These are phyloP conservation scores for Tetracentron sinense DNA, from an alignment of 164 flowering plant species.

Conservation along the genomic window DNA sequence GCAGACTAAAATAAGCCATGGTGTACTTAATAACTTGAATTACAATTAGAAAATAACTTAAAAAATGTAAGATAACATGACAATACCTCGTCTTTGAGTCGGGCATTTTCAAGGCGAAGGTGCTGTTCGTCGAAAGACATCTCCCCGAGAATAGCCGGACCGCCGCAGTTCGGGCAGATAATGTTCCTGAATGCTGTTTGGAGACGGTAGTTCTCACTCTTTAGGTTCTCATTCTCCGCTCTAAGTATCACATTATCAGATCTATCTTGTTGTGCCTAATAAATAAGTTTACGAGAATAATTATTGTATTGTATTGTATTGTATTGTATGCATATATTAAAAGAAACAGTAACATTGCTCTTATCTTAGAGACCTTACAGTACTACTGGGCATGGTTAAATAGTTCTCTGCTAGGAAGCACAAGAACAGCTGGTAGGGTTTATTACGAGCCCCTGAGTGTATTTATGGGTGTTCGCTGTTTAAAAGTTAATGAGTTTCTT, in stretches of 20 bases:
- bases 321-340: too few species aligned
- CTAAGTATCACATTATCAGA: constrained; percentile 66
- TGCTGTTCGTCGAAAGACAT: constrained; percentile 75
- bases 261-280: constrained; percentile 86
- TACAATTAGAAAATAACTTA: too few species aligned
- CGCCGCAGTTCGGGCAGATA: constrained; percentile 79
- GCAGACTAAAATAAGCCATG: too few species aligned
- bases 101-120: constrained; percentile 79
- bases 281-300: too few species aligned
- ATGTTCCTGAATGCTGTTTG: constrained; percentile 61
- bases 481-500: constrained; percentile 20
- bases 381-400: too few species aligned
- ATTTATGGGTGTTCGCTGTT: constrained; percentile 25
- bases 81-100: constrained; percentile 87
- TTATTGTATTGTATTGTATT: too few species aligned
- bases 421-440: constrained; percentile 23
- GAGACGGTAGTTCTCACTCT: constrained; percentile 69
- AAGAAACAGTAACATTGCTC: too few species aligned
- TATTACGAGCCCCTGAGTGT: constrained; percentile 16
- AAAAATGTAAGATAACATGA: too few species aligned
- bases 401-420: constrained; percentile 3
- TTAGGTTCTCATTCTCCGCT: constrained; percentile 69
- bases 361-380: too few species aligned
- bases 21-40: too few species aligned
- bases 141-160: constrained; percentile 65